phyloP scores from a whole-genome alignment of 257 asterid species.

The Nicotiana tomentosiformis region DNA sequence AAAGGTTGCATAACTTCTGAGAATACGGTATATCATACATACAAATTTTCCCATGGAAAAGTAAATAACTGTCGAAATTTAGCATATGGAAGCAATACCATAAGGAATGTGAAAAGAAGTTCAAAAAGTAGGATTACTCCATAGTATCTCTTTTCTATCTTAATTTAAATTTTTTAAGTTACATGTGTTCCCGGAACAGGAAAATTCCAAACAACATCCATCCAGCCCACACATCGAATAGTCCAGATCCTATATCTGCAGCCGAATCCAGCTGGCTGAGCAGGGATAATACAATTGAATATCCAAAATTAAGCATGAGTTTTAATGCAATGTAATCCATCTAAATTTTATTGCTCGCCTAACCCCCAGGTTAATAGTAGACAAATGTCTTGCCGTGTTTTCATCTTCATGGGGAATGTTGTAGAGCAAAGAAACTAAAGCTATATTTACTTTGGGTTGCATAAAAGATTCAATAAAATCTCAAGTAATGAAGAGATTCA shows the following conservation, averaged over 20 bases:
- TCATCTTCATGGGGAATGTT: background rate
- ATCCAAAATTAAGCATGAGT: background rate
- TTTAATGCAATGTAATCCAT: background rate
- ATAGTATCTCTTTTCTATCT: background rate
- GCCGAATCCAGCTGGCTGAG: background rate
- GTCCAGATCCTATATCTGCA: background rate
- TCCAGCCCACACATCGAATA: background rate
- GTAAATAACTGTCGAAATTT: background rate
- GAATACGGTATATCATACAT: background rate
- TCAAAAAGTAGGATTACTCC: background rate
- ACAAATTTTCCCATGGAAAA: background rate
- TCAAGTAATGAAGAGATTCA: background rate
- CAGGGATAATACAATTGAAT: background rate
- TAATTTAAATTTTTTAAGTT: background rate
- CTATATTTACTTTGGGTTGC: background rate
- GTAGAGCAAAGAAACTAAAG: background rate
- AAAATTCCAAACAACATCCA: background rate
- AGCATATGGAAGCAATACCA: background rate
- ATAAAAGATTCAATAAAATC: background rate
- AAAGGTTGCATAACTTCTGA: background rate
- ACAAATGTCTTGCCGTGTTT: background rate
- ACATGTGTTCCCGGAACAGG: background rate
- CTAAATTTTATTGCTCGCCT: background rate
- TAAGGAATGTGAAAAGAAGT: background rate
- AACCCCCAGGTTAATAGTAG: background rate